Evolutionary conservation across 2,329 filamentous ascomycete species (phyloP).

Genomic region (Cladosporium halotolerans): DNA sequence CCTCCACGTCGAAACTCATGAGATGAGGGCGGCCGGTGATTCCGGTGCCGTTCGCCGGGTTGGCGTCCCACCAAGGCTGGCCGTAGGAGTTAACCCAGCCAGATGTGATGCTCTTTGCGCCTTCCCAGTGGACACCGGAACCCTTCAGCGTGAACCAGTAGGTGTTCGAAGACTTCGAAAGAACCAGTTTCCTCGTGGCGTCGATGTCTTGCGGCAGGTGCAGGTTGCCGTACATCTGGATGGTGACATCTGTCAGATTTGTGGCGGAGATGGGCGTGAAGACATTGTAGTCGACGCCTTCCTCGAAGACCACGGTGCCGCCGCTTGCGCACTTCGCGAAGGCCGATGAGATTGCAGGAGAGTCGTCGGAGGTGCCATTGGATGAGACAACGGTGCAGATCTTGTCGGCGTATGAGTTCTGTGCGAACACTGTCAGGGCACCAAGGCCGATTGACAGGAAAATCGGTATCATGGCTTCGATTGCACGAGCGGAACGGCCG

Average conservation of each 20-base stretch:
- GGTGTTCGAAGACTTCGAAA: slow-evolving; percentile 26
- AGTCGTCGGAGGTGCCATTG: slow-evolving; percentile 36
- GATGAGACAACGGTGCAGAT: slow-evolving; percentile 25
- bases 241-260: slow-evolving; percentile 39
- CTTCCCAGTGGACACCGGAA: slow-evolving; percentile 29
- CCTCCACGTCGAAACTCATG: slow-evolving; percentile 33
- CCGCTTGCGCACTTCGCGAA: slow-evolving; percentile 34
- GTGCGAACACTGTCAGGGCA: slow-evolving; percentile 1
- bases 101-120: slow-evolving; percentile 31
- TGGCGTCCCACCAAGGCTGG: slow-evolving; percentile 42
- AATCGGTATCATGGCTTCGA: not conserved
- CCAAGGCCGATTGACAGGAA: not conserved
- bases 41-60: slow-evolving; percentile 35
- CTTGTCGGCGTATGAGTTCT: slow-evolving; percentile 1
- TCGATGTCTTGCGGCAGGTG: slow-evolving; percentile 37
- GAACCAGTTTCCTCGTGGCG: slow-evolving; percentile 29
- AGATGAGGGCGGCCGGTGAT: slow-evolving; percentile 37
- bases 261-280: slow-evolving; percentile 35
- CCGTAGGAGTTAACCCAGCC: slow-evolving; percentile 44
- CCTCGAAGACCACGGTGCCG: slow-evolving; percentile 33
- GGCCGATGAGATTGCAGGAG: slow-evolving; percentile 33
- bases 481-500: not conserved
- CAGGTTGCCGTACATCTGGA: slow-evolving; percentile 39
- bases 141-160: slow-evolving; percentile 37
- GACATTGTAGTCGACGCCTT: slow-evolving; percentile 39